Evolutionary conservation across 2,329 filamentous ascomycete species (phyloP).

Genomic region (Botrytis elliptica): DNA sequence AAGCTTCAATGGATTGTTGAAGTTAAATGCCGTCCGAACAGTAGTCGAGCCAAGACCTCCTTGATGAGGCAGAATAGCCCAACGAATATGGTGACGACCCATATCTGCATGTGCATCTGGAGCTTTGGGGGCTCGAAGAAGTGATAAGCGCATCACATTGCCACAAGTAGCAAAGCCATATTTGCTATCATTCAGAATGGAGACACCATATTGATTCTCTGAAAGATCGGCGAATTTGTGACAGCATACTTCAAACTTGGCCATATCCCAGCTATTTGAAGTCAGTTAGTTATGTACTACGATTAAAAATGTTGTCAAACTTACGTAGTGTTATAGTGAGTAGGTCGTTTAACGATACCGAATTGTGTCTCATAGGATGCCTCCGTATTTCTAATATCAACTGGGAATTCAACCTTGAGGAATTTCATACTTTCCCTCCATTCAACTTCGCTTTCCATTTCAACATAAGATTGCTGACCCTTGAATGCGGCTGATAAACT

Average conservation of each 20-base stretch:
- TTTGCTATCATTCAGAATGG: constrained; percentile 91
- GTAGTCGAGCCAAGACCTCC: constrained; percentile 71
- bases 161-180: constrained; percentile 92
- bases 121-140: constrained; percentile 85
- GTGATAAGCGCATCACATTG: constrained; percentile 82
- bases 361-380: constrained; percentile 95
- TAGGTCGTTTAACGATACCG: constrained; percentile 82
- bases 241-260: constrained; percentile 95
- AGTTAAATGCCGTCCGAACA: constrained; percentile 80
- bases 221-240: constrained; percentile 92
- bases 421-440: constrained; percentile 98
- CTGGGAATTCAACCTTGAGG: constrained; percentile 97
- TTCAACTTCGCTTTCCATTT: constrained; percentile 83
- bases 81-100: constrained; percentile 83
- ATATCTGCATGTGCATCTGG: constrained; percentile 94
- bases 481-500: constrained; percentile 69
- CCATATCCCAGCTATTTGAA: constrained; percentile 77
- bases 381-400: constrained; percentile 85
- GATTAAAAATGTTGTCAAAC: constrained; percentile 25
- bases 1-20: constrained; percentile 77
- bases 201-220: constrained; percentile 85
- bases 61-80: constrained; percentile 83
- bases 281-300: constrained; percentile 36
- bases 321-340: constrained; percentile 92
- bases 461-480: constrained; percentile 66